A percentile compares a stretch with the other conserved stretches of the same genome.
phyloP scores from a whole-genome alignment of 768 basidiomycete genomes.

The Mrakia hoshinonis region DNA sequence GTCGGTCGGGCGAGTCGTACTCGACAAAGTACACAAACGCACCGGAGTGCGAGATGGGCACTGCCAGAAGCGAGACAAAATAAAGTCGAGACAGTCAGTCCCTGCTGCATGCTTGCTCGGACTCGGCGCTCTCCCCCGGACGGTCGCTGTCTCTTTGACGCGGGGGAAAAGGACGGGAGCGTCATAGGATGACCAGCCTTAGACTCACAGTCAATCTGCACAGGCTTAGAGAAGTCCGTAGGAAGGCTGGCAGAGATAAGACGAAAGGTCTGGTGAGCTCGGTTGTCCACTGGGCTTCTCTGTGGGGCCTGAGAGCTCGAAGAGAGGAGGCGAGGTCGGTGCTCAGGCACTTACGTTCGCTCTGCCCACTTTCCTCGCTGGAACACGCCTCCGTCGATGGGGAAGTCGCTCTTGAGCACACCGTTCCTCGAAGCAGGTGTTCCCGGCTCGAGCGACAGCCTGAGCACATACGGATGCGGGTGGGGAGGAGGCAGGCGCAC shows the following conservation, averaged over 20 bases:
- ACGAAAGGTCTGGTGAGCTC: not conserved
- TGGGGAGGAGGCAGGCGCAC: constrained; percentile 89
- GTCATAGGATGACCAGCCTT: not conserved
- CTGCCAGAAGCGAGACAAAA: not conserved
- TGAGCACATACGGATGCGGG: constrained; percentile 69
- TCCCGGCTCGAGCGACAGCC: constrained; percentile 84
- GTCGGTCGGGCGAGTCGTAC: constrained; percentile 50
- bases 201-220: constrained; percentile 63
- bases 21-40: constrained; percentile 94
- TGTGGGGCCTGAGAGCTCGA: too few relatives aligned
- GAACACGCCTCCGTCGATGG: constrained; percentile 82
- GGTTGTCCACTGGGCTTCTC: too few relatives aligned
- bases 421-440: constrained; percentile 84
- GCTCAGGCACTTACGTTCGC: constrained; percentile 53
- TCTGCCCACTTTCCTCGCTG: constrained; percentile 64
- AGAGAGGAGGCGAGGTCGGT: not conserved
- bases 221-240: constrained; percentile 75
- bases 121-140: not conserved
- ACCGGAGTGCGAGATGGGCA: constrained; percentile 92
- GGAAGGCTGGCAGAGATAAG: constrained; percentile 54
- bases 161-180: not conserved
- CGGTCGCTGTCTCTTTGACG: not conserved
- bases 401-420: constrained; percentile 92
- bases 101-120: not conserved
- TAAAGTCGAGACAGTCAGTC: not conserved